Evolutionary conservation across 176 grass and related monocot genomes (phyloP).

Genomic region (Oryza officinalis): DNA sequence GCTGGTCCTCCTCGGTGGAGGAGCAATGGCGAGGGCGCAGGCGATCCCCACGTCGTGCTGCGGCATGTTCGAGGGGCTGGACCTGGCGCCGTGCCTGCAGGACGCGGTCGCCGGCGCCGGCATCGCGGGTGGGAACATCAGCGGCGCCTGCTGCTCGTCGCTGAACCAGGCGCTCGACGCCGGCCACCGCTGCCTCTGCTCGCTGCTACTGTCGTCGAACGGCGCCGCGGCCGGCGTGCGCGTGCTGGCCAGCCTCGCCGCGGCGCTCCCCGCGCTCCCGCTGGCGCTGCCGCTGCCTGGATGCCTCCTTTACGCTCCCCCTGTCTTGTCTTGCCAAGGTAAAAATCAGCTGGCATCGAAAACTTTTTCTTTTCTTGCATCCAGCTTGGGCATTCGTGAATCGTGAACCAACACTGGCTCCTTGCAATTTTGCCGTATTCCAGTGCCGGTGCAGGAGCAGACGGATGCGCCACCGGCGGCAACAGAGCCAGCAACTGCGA

Average conservation of each 20-base stretch:
- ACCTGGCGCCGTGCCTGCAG: constrained; percentile 39
- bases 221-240: too few relatives aligned
- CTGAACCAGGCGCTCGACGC: constrained; percentile 45
- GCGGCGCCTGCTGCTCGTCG: constrained; percentile 36
- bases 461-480: background rate
- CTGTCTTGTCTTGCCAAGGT: constrained; percentile 36
- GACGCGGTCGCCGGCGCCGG: background rate
- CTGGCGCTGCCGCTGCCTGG: constrained; percentile 39
- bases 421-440: background rate
- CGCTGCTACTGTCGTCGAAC: constrained; percentile 36
- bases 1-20: background rate
- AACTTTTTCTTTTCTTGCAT: background rate
- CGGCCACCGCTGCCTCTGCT: constrained; percentile 42
- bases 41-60: constrained; percentile 1
- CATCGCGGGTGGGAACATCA: constrained; percentile 18
- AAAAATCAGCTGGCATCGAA: background rate
- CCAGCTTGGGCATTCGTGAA: background rate
- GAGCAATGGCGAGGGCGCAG: constrained; percentile 3
- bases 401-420: background rate
- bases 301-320: constrained; percentile 33
- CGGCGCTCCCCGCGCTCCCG: constrained; percentile 21
- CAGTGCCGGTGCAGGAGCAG: constrained; percentile 27
- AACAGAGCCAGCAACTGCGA: background rate
- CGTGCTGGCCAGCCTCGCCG: constrained; percentile 34
- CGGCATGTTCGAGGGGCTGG: constrained; percentile 28